Evolutionary conservation across 2,329 filamentous ascomycete genomes (phyloP).

Genomic region (Hypomyces perniciosus): DNA sequence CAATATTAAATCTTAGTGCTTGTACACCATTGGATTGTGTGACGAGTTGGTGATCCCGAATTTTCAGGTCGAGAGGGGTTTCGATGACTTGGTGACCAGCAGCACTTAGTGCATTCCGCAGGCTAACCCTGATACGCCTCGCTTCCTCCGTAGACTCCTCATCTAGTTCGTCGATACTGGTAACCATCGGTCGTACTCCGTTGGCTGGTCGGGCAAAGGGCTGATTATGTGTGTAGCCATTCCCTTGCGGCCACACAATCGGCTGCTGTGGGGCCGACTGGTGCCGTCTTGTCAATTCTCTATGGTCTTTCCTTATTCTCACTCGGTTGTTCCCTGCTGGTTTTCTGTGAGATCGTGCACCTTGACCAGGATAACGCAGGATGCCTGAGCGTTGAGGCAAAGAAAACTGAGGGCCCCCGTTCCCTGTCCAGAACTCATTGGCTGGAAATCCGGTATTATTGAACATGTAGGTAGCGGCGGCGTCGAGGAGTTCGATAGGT

Average conservation of each 20-base stretch:
- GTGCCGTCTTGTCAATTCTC: too few relatives aligned
- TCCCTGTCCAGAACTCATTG: conserved; percentile 10
- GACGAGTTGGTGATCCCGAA: too few relatives aligned
- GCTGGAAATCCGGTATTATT: neutral
- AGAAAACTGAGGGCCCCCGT: conserved; percentile 13
- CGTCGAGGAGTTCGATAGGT: too few relatives aligned
- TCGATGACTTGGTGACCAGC: neutral
- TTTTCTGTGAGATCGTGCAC: too few relatives aligned
- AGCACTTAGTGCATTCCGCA: neutral
- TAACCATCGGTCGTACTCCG: neutral
- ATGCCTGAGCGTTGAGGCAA: too few relatives aligned
- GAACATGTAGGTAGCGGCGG: neutral
- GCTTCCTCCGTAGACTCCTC: neutral
- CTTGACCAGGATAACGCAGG: too few relatives aligned
- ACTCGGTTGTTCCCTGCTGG: too few relatives aligned
- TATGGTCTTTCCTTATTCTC: too few relatives aligned
- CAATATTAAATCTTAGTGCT: too few relatives aligned
- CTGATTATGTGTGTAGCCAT: neutral
- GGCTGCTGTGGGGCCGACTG: too few relatives aligned
- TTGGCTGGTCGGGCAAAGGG: neutral
- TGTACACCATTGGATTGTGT: too few relatives aligned
- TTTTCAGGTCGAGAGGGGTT: too few relatives aligned
- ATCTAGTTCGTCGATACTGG: neutral
- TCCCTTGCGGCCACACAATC: neutral
- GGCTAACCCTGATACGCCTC: neutral